phyloP scores from a whole-genome alignment of 1,139 yeast species.

The Geotrichum candidum region DNA sequence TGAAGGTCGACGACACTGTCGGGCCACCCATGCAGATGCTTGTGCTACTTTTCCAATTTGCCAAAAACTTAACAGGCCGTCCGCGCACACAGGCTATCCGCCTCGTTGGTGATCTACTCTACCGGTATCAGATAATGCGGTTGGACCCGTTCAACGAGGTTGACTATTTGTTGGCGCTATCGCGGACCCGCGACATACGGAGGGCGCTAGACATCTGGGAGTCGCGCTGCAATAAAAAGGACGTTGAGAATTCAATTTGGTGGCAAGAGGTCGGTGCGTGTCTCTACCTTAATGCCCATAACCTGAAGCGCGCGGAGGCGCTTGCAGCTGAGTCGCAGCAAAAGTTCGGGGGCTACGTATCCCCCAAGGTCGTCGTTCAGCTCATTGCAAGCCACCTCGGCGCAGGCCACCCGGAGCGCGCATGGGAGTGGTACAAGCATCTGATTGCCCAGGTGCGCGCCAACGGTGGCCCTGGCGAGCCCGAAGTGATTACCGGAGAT shows the following conservation, averaged over 20 bases:
- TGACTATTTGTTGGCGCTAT: slow-evolving; percentile 32
- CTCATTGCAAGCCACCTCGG: slow-evolving; percentile 24
- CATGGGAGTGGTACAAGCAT: slow-evolving; percentile 23
- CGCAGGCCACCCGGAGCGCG: slow-evolving; percentile 18
- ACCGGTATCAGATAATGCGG: slow-evolving; percentile 30
- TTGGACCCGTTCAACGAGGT: slow-evolving; percentile 37
- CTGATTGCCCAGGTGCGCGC: slow-evolving; percentile 18
- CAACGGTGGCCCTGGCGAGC: slow-evolving; percentile 16
- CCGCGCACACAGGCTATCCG: slow-evolving; percentile 15
- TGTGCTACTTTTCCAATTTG: slow-evolving; percentile 17
- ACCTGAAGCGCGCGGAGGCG: slow-evolving; percentile 24
- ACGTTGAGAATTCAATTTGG: slow-evolving; percentile 27
- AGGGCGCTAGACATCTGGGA: slow-evolving; percentile 32
- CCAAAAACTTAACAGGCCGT: slow-evolving; percentile 10
- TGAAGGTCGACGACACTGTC: slow-evolving; percentile 2
- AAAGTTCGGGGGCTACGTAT: slow-evolving; percentile 20
- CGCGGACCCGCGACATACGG: slow-evolving; percentile 15
- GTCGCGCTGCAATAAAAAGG: slow-evolving; percentile 27
- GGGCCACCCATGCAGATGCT: slow-evolving; percentile 16
- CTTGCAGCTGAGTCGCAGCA: slow-evolving; percentile 22
- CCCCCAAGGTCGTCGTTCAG: slow-evolving; percentile 26
- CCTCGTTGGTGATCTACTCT: slow-evolving; percentile 29
- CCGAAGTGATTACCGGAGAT: slow-evolving; percentile 13
- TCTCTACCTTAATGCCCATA: slow-evolving; percentile 28
- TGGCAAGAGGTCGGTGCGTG: slow-evolving; percentile 35